phyloP scores from a whole-genome alignment of 2,329 filamentous ascomycete species.

The Diaporthe sp. region DNA sequence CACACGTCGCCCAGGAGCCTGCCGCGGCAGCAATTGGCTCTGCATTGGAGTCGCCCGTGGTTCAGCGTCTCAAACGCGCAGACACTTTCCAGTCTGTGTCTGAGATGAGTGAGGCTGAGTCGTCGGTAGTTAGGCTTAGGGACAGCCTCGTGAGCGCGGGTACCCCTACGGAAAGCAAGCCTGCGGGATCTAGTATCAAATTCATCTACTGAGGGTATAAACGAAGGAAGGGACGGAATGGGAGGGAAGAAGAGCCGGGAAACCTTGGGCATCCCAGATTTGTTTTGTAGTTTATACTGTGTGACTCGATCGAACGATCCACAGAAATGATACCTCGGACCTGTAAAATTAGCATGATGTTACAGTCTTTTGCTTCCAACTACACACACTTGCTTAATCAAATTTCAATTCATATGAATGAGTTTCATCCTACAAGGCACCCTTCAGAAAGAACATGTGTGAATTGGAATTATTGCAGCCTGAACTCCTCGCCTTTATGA shows the following conservation, averaged over 20 bases:
- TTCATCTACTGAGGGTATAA: slow-evolving; percentile 21
- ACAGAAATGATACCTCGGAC: slow-evolving; percentile 23
- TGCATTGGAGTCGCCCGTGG: neutral
- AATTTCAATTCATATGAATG: neutral
- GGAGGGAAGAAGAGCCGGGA: neutral
- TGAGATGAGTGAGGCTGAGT: slow-evolving; percentile 17
- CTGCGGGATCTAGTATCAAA: slow-evolving; percentile 33
- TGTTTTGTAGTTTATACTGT: slow-evolving; percentile 21
- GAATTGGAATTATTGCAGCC: neutral
- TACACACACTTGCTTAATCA: slow-evolving; percentile 20
- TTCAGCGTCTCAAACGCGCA: slow-evolving; percentile 23
- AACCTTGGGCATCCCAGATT: neutral
- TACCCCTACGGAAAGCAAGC: slow-evolving; percentile 6
- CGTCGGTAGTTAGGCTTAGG: slow-evolving; percentile 23
- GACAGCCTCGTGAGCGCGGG: slow-evolving; percentile 28
- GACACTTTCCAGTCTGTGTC: slow-evolving; percentile 30
- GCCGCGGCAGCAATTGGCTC: neutral
- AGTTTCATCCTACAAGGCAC: too few relatives aligned
- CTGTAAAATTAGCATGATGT: slow-evolving; percentile 22
- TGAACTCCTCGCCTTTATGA: neutral
- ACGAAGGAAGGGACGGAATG: neutral
- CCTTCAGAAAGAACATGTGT: neutral
- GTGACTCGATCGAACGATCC: slow-evolving; percentile 21
- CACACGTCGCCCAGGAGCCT: neutral
- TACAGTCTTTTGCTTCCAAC: slow-evolving; percentile 29